These are phyloP conservation scores for Boeremia lycopersici DNA, from an alignment of 2,329 filamentous ascomycete species.

Conservation along the genomic window DNA sequence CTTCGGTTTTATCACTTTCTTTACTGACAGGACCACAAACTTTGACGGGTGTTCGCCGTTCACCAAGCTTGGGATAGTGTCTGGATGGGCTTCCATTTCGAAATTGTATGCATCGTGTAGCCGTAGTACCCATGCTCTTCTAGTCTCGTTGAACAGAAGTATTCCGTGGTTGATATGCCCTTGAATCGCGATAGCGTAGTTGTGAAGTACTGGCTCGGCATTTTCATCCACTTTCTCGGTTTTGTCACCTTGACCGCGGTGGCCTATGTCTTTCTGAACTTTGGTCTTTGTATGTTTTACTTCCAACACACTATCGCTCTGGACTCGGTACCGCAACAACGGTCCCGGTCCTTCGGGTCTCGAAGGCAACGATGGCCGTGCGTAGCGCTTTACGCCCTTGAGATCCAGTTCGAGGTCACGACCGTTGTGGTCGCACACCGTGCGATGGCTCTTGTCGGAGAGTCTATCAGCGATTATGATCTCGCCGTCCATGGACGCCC, in stretches of 20 bases:
- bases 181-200: conserved; percentile 22
- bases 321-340: conserved; percentile 8
- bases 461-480: conserved; percentile 24
- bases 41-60: neutral
- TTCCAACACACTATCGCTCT: conserved; percentile 21
- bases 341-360: neutral
- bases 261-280: neutral
- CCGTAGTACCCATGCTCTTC: conserved; percentile 16
- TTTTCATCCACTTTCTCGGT: conserved; percentile 9
- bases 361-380: neutral
- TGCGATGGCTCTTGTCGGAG: conserved; percentile 16
- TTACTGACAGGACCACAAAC: conserved; percentile 26
- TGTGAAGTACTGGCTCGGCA: conserved; percentile 20
- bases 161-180: conserved; percentile 21
- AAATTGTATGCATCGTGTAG: neutral
- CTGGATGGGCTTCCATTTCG: conserved; percentile 24
- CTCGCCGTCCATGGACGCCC: conserved; percentile 28
- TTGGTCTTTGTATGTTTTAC: conserved; percentile 7
- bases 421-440: conserved; percentile 23
- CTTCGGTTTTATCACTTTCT: conserved; percentile 8
- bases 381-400: conserved; percentile 10
- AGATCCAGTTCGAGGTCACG: conserved; percentile 19
- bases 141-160: conserved; percentile 6
- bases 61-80: conserved; percentile 15
- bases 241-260: neutral